These are phyloP conservation scores for Acanthochlamys bracteata DNA, from an alignment of 106 monocot species.

Conservation along the genomic window DNA sequence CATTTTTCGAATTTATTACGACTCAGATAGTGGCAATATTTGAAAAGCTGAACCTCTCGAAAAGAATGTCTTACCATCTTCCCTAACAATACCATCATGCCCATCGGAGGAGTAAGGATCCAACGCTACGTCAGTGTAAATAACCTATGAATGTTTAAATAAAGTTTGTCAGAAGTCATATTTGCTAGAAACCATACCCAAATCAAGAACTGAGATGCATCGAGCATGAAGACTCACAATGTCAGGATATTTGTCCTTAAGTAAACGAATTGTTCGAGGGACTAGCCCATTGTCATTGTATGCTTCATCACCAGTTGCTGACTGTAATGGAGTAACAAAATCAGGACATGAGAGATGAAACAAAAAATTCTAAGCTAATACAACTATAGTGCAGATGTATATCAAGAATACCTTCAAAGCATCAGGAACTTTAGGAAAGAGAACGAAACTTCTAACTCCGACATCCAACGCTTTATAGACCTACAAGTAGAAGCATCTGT, in stretches of 20 bases:
- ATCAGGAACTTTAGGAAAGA: constrained; percentile 98
- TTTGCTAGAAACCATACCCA: no score
- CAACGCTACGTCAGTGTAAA: constrained; percentile 98
- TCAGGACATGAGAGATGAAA: background rate
- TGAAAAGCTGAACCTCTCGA: no score
- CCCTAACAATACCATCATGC: constrained; percentile 98
- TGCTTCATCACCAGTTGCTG: constrained; percentile 91
- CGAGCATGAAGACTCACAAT: constrained; percentile 48
- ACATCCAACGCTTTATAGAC: constrained; percentile 92
- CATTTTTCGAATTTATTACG: no score
- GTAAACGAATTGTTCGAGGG: constrained; percentile 76
- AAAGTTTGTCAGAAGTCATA: no score
- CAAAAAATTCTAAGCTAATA: background rate
- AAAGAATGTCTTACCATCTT: constrained; percentile 66
- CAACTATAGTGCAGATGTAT: background rate
- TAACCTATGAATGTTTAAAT: constrained; percentile 39
- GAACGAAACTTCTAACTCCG: constrained; percentile 89
- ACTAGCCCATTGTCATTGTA: constrained; percentile 96
- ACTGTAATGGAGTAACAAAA: constrained; percentile 25
- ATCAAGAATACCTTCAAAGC: constrained; percentile 64
- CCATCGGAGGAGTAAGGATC: constrained; percentile 99
- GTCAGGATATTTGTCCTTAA: constrained; percentile 94
- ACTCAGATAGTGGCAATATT: no score
- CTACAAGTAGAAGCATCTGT: constrained; percentile 28
- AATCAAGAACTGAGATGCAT: no score